Base-by-base conservation (phyloP, 257 asterid species). In the Scutellaria barbata region DNA sequence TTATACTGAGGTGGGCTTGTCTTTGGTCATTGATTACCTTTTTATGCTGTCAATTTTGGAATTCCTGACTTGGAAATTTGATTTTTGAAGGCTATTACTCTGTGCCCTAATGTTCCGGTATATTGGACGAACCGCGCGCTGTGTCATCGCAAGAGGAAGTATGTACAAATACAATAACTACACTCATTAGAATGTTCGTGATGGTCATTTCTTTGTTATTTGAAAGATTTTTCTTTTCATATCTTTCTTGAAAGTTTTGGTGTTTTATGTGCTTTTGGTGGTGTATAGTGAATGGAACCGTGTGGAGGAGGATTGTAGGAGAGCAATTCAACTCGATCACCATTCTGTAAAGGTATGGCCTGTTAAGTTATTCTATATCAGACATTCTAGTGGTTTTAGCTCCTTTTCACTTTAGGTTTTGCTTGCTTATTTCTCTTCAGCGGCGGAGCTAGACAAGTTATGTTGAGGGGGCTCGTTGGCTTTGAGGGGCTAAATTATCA, bases 91-190 rank as follows among this genome's bases (percentile, higher is more conserved):
- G 99, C 99, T 68, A 92, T 95, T 74, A 43, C 85, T 41, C 52
- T 95, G 86, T 88, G 97, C 90, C 99, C 98, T 81, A 80, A 92
- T 73, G 90, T 95, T 73, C 89, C 96, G 30, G 70, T 85, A 11
- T 95, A 95, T 82, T 89, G 93, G 97, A 86, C 97, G 7, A 95
- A 95, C 78, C 97, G 99, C 5, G 99, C 99, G 52, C 72, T 95
- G 63, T 95, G 99, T 72, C 89, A 88, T 78, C 93, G 79, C 43
- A 95, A 77, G 78, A 79, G 95, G 82, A 83, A 82, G 99, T 95
- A 84, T 51, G 96, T 71, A 61, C 16, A 79, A 81, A 95, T 71
- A 61, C 16, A 79, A 81, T 72, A 65, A 25, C n/a, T 69, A 9
- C 14, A 71, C 64, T 62, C 45, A n/a, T 41, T 69, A 8, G 18